Percentiles rank a stretch among this genome's conserved stretches.
Evolutionary conservation across 1,284 basidiomycete genomes (phyloP).

Genomic region (Vanrija humicola): DNA sequence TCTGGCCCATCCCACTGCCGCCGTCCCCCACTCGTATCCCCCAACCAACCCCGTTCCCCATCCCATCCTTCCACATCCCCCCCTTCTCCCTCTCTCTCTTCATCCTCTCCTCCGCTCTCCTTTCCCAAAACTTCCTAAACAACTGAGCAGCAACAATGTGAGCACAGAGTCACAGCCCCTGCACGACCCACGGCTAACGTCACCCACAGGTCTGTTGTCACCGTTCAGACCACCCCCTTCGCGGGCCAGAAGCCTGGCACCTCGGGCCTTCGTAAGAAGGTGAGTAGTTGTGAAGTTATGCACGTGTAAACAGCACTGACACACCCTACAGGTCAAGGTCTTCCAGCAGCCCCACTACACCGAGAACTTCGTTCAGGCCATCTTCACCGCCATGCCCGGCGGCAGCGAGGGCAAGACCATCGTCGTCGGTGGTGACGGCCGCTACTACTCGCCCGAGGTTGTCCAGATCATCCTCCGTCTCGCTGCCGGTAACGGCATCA

Average conservation of each 20-base stretch:
- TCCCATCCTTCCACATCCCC: neutral
- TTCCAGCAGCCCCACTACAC: constrained; percentile 75
- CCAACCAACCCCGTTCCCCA: neutral
- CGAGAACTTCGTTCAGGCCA: constrained; percentile 96
- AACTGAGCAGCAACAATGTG: constrained; percentile 2
- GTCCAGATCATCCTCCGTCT: constrained; percentile 88
- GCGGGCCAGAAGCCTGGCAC: constrained; percentile 85
- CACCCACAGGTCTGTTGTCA: constrained; percentile 28
- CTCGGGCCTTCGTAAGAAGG: constrained; percentile 89
- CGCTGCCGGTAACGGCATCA: constrained; percentile 84
- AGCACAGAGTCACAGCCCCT: neutral
- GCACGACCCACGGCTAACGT: constrained; percentile 1
- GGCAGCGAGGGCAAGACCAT: constrained; percentile 68
- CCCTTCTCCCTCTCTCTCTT: neutral
- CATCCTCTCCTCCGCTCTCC: neutral
- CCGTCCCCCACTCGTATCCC: neutral
- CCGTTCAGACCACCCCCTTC: constrained; percentile 41
- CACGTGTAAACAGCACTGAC: neutral
- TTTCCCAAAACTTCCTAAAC: neutral
- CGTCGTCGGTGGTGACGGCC: constrained; percentile 95
- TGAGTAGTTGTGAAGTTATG: constrained; percentile 59
- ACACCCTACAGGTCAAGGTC: constrained; percentile 18
- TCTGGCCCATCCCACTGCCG: neutral
- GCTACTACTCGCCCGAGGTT: constrained; percentile 82
- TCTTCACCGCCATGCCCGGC: constrained; percentile 82